phyloP scores from a whole-genome alignment of 2,329 filamentous ascomycete species.

The Fonsecaea pedrosoi region DNA sequence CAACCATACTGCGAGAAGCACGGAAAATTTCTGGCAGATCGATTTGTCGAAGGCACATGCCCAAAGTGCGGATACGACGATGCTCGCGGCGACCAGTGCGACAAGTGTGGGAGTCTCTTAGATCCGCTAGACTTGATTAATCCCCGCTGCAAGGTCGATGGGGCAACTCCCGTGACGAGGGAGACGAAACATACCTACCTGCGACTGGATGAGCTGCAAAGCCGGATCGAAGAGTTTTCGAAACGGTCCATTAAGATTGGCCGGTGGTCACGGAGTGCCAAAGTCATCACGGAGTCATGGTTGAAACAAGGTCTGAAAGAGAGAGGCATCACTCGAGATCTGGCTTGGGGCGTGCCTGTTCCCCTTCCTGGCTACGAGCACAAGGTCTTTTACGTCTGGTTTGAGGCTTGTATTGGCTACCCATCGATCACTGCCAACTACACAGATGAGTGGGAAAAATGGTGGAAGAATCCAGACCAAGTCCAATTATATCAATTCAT shows the following conservation, averaged over 20 bases:
- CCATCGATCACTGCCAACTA: slow-evolving; percentile 94
- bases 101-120: slow-evolving; percentile 74
- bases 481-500: slow-evolving; percentile 94
- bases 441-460: slow-evolving; percentile 87
- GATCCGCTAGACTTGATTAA: slow-evolving; percentile 79
- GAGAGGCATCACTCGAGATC: slow-evolving; percentile 87
- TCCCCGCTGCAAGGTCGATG: slow-evolving; percentile 89
- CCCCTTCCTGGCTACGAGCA: slow-evolving; percentile 68
- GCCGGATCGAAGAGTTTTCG: slow-evolving; percentile 78
- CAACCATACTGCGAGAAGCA: slow-evolving; percentile 90
- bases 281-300: slow-evolving; percentile 55
- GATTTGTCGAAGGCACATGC: slow-evolving; percentile 63
- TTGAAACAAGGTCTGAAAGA: slow-evolving; percentile 78
- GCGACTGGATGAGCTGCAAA: slow-evolving; percentile 81
- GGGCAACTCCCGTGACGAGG: slow-evolving; percentile 76
- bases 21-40: slow-evolving; percentile 73
- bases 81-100: slow-evolving; percentile 76
- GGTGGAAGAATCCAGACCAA: slow-evolving; percentile 90
- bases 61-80: slow-evolving; percentile 66
- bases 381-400: slow-evolving; percentile 92
- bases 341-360: slow-evolving; percentile 82
- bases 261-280: slow-evolving; percentile 54
- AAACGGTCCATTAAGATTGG: slow-evolving; percentile 74
- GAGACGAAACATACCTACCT: slow-evolving; percentile 92
- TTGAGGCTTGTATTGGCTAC: slow-evolving; percentile 92